Conservation (phyloP, 345 rosid species). For the Rubroshorea leprosula region DNA sequence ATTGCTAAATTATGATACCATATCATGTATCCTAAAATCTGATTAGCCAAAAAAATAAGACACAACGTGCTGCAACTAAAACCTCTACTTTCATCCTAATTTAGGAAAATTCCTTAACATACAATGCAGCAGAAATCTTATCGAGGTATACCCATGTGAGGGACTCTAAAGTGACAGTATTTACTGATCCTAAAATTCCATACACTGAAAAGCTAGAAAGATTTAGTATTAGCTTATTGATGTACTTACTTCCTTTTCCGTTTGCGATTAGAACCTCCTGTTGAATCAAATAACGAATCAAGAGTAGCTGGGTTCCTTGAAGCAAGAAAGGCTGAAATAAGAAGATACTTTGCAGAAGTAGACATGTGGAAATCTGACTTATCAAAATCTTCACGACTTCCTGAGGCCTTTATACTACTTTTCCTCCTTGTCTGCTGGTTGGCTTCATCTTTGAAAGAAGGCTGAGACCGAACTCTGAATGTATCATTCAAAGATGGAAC, state of each 20-base stretch:
- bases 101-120: too few species aligned
- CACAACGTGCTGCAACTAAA: background rate
- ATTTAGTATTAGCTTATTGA: conserved; percentile 7
- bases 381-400: conserved; percentile 29
- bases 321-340: conserved; percentile 87
- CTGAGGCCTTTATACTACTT: conserved; percentile 28
- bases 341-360: conserved; percentile 88
- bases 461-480: conserved; percentile 42
- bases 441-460: conserved; percentile 35
- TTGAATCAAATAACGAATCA: conserved; percentile 84
- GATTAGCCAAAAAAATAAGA: background rate
- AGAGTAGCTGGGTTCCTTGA: conserved; percentile 90
- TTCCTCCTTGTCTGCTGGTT: conserved; percentile 33
- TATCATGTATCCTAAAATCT: background rate
- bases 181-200: too few species aligned
- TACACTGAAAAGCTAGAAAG: background rate
- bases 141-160: too few species aligned
- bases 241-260: conserved; percentile 75
- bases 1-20: background rate
- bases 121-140: too few species aligned
- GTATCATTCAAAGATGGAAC: conserved; percentile 57
- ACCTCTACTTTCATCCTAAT: background rate
- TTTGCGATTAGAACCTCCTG: conserved; percentile 65
- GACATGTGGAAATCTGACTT: conserved; percentile 55
- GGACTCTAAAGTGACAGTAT: too few species aligned